Base-by-base conservation (phyloP, 1,284 basidiomycete genomes). In the Cutaneotrichosporon sp. region DNA sequence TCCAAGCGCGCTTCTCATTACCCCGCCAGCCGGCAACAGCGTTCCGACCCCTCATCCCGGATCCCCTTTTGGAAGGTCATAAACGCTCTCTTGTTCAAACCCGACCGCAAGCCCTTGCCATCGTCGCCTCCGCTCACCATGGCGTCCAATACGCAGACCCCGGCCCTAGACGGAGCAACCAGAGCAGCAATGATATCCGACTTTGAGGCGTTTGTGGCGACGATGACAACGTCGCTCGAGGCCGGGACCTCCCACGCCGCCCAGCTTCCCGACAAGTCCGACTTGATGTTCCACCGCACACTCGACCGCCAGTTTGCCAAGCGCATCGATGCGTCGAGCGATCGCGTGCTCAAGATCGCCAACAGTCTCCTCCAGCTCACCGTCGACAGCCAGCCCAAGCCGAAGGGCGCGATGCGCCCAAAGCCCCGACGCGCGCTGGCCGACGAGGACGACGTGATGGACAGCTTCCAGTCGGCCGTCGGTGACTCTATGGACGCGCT, bases 401-500 rank as follows among this genome's bases (percentile, higher is more conserved):
- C 38, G 16, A 87, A 84, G 73, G 83, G 79, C 9, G 87, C 58
- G 25, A 42, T 36, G 3, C 62, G 61, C 45, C 53, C 43, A 24
- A 69, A 64, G 29, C 65, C 67, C 2, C 63, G 68, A 33, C 71
- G 74, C 29, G 71, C 69, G 52, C 70, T 90, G 56, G 82, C 84
- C 64, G 85, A 82, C 59, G 85, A 89, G 69, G 92, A 94, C 66
- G 89, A 94, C 79, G 83, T 95, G 1, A 79, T 88, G 24, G 92
- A 95, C 73, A 86, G 85, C 66, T 97, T 93, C 75, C 84, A 88
- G 65, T 82, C 86, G 22, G 66, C 70, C 33, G 84, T 95, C 0
- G 88, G 92, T 18, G 91, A 95, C 73, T 81, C 87, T 0, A 86
- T 97, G 80, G 95, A 98, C 76, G 84, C 86, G 42, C 76, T 97